phyloP scores from a whole-genome alignment of 2,329 filamentous ascomycete genomes.

The Delphinella strobiligena region DNA sequence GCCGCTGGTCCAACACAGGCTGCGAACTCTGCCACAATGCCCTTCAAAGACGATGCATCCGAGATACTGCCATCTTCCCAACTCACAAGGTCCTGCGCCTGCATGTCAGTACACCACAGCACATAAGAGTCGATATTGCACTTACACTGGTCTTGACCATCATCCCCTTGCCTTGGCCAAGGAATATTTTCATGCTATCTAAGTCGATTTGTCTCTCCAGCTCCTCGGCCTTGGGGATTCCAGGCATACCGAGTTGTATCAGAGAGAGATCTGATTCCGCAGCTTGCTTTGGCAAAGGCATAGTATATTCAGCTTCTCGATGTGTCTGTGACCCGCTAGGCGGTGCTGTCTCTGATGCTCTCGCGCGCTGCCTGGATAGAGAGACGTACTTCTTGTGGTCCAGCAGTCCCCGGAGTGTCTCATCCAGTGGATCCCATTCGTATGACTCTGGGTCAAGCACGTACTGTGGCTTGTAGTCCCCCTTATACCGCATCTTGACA shows the following conservation, averaged over 20 bases:
- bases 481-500: slow-evolving; percentile 77
- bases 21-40: slow-evolving; percentile 53
- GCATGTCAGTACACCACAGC: slow-evolving; percentile 2
- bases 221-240: slow-evolving; percentile 45
- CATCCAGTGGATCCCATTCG: slow-evolving; percentile 20
- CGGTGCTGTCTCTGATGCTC: slow-evolving; percentile 46
- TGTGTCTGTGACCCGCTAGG: slow-evolving; percentile 21
- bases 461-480: slow-evolving; percentile 62
- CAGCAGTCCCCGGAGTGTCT: slow-evolving; percentile 25
- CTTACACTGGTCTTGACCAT: slow-evolving; percentile 24
- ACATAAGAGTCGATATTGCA: background rate
- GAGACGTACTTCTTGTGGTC: slow-evolving; percentile 46
- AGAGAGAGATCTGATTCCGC: slow-evolving; percentile 32
- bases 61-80: slow-evolving; percentile 45
- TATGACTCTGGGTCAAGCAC: slow-evolving; percentile 51
- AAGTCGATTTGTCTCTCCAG: slow-evolving; percentile 43
- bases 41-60: slow-evolving; percentile 43
- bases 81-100: slow-evolving; percentile 37
- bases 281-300: slow-evolving; percentile 20
- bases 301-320: background rate
- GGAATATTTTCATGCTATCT: slow-evolving; percentile 44
- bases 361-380: slow-evolving; percentile 29
- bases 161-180: slow-evolving; percentile 20
- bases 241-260: slow-evolving; percentile 54
- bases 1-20: slow-evolving; percentile 53